Evolutionary conservation across 306 rosid species (phyloP).

Genomic region (Myrica gale): DNA sequence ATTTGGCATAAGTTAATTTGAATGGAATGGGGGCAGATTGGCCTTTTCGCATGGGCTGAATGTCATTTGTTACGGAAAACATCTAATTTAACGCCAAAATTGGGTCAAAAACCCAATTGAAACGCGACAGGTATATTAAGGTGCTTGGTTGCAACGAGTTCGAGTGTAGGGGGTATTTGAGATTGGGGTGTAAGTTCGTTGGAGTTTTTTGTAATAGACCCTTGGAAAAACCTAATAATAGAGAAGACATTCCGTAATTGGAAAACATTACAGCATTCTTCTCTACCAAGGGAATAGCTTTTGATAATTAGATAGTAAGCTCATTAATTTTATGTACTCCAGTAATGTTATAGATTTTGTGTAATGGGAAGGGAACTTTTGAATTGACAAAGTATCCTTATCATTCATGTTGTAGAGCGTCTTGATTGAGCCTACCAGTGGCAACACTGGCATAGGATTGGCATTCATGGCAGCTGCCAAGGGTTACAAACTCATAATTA

Average conservation of each 20-base stretch:
- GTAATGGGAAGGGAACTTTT: conserved; percentile 2
- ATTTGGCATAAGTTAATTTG: too few species aligned
- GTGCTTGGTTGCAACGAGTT: too few species aligned
- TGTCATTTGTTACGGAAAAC: too few species aligned
- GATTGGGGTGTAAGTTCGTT: too few species aligned
- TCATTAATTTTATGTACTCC: not conserved
- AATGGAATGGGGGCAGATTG: too few species aligned
- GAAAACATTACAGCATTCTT: too few species aligned
- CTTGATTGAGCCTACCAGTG: conserved; percentile 85
- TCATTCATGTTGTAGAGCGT: conserved; percentile 54
- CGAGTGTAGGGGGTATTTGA: too few species aligned
- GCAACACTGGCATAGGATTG: conserved; percentile 90
- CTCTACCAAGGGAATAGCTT: not conserved
- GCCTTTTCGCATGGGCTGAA: too few species aligned
- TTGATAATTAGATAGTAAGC: not conserved
- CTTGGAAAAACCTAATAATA: not conserved
- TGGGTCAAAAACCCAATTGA: too few species aligned
- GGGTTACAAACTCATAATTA: conserved; percentile 76
- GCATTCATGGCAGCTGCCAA: conserved; percentile 94
- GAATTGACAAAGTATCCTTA: conserved; percentile 19
- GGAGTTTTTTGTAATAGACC: too few species aligned
- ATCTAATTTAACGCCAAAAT: too few species aligned
- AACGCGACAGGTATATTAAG: too few species aligned
- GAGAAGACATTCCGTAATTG: not conserved
- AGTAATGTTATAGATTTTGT: not conserved